Conservation (phyloP, 2,329 filamentous ascomycete species). For the Septoria linicola region DNA sequence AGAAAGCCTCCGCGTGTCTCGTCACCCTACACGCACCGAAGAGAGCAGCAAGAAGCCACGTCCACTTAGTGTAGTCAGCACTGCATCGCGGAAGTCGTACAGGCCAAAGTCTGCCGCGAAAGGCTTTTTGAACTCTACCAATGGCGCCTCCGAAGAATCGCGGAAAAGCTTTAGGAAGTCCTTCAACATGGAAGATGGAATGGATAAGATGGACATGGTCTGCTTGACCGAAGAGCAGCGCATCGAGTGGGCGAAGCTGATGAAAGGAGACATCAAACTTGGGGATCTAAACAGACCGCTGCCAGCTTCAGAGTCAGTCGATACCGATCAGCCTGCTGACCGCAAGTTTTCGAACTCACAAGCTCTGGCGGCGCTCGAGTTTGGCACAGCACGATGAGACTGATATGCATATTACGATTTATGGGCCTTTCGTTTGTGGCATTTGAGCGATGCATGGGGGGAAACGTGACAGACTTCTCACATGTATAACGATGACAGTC, state of each 20-base stretch:
- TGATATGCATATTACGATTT: background rate
- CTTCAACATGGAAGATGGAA: constrained; percentile 24
- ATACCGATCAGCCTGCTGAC: constrained; percentile 2
- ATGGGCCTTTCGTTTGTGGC: background rate
- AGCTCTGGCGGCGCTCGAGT: constrained; percentile 33
- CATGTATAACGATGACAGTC: background rate
- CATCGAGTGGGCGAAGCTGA: constrained; percentile 32
- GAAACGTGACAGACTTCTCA: no score
- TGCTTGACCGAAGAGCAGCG: constrained; percentile 33
- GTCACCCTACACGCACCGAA: constrained; percentile 1
- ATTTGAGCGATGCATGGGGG: background rate
- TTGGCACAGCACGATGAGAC: constrained; percentile 24
- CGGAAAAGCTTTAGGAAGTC: constrained; percentile 25
- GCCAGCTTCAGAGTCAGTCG: constrained; percentile 12
- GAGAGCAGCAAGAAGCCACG: constrained; percentile 15
- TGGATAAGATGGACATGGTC: constrained; percentile 26
- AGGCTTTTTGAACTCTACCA: constrained; percentile 31
- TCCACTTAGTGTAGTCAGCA: constrained; percentile 24
- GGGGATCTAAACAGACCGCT: constrained; percentile 17
- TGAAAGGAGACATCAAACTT: constrained; percentile 16
- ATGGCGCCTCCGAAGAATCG: constrained; percentile 21
- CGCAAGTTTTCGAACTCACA: constrained; percentile 27
- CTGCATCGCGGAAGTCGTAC: constrained; percentile 27
- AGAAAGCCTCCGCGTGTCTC: background rate
- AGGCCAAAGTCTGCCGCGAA: constrained; percentile 27